These are phyloP conservation scores for Atalantia buxifolia DNA, from an alignment of 345 rosid genomes.

Conservation along the genomic window DNA sequence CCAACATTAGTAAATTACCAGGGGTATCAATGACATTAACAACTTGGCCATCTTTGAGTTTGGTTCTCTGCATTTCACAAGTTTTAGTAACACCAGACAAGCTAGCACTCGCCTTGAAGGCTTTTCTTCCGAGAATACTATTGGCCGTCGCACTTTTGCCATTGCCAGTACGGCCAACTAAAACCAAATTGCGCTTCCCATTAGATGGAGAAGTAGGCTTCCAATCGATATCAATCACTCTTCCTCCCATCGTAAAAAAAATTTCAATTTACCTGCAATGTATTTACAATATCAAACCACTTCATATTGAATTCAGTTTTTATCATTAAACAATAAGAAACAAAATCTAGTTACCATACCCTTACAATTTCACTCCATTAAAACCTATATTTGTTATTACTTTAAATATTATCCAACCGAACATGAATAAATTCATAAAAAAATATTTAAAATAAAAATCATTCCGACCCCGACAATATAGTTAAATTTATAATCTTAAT, in stretches of 20 bases:
- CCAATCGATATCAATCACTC: slow-evolving; percentile 76
- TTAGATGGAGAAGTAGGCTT: slow-evolving; percentile 52
- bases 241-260: slow-evolving; percentile 62
- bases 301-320: too few species aligned
- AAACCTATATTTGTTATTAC: too few species aligned
- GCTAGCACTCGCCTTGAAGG: slow-evolving; percentile 66
- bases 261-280: slow-evolving; percentile 1
- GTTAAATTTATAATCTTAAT: too few species aligned
- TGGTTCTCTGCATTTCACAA: slow-evolving; percentile 57
- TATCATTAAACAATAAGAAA: too few species aligned
- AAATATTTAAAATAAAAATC: too few species aligned
- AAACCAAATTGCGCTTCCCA: slow-evolving; percentile 57
- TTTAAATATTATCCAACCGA: too few species aligned
- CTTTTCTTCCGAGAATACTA: slow-evolving; percentile 65
- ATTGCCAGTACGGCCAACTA: slow-evolving; percentile 89
- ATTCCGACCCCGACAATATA: too few species aligned
- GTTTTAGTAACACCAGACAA: slow-evolving; percentile 66
- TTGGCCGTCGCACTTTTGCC: slow-evolving; percentile 96
- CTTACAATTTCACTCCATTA: too few species aligned
- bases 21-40: slow-evolving; percentile 92
- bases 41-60: slow-evolving; percentile 54
- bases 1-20: slow-evolving; percentile 31
- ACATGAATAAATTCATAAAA: too few species aligned
- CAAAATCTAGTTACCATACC: too few species aligned
- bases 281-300: not conserved